A percentile compares a stretch with the other conserved stretches of the same genome.
Conservation (phyloP, 2,329 filamentous ascomycete genomes). For the Colletotrichum sp. region DNA sequence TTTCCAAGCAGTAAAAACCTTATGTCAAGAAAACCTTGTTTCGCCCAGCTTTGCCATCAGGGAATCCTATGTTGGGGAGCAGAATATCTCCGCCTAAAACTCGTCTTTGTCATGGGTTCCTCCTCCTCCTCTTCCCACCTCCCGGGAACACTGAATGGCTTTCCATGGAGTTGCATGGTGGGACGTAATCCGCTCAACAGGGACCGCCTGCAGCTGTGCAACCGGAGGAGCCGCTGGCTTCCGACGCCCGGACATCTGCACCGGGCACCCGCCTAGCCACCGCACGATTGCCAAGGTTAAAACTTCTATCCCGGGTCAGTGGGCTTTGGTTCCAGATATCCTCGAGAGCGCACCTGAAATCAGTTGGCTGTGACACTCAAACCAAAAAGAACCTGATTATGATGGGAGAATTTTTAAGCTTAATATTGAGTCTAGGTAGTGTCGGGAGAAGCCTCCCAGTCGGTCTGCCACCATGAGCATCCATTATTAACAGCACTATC, state of each 20-base stretch:
- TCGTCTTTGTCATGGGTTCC: neutral
- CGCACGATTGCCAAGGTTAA: neutral
- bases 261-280: neutral
- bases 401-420: neutral
- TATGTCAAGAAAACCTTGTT: neutral
- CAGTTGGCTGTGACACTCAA: neutral
- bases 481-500: neutral
- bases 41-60: neutral
- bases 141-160: neutral
- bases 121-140: conserved; percentile 1
- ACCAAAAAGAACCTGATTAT: neutral
- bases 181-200: neutral
- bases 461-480: neutral
- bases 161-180: neutral
- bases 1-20: neutral
- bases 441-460: neutral
- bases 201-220: neutral
- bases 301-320: neutral
- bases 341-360: neutral
- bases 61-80: neutral
- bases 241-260: neutral
- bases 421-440: neutral
- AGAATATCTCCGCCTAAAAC: neutral
- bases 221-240: neutral
- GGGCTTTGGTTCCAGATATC: neutral